These are phyloP conservation scores for Claviceps sorghi DNA, from an alignment of 2,329 filamentous ascomycete genomes.

Conservation along the genomic window DNA sequence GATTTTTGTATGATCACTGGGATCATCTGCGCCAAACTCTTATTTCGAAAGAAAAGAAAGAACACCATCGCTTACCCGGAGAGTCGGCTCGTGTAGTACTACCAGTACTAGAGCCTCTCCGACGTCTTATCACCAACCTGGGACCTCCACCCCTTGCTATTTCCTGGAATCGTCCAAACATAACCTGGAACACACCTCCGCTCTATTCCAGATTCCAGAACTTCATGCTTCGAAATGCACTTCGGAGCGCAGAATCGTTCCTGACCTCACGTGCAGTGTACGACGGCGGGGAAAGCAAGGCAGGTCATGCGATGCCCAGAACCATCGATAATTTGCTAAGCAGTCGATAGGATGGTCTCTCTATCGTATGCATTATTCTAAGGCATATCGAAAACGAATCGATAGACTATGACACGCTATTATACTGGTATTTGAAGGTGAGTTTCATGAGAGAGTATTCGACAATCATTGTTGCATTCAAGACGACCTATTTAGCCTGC, in stretches of 20 bases:
- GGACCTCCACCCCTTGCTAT: constrained; percentile 54
- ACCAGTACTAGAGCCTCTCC: constrained; percentile 44
- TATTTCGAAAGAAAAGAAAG: constrained; percentile 42
- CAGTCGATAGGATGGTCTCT: constrained; percentile 44
- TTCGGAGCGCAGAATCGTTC: constrained; percentile 49
- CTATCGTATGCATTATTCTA: constrained; percentile 54
- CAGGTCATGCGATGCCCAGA: constrained; percentile 10
- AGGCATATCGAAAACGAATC: constrained; percentile 51
- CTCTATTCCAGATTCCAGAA: constrained; percentile 56
- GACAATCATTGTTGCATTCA: background rate
- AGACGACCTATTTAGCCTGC: background rate
- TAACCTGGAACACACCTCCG: constrained; percentile 48
- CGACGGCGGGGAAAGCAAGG: constrained; percentile 56
- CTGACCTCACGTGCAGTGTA: constrained; percentile 51
- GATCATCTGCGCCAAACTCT: constrained; percentile 53
- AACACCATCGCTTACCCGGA: constrained; percentile 38
- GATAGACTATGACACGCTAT: constrained; percentile 49
- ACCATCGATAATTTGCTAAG: background rate
- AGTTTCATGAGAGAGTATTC: constrained; percentile 5
- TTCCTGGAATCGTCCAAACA: constrained; percentile 53
- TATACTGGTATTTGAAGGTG: constrained; percentile 55
- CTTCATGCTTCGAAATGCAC: constrained; percentile 58
- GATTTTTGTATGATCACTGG: constrained; percentile 59
- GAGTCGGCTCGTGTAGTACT: constrained; percentile 38
- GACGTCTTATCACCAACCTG: constrained; percentile 49